Conservation (phyloP, 768 basidiomycete genomes). For the Leccinum fibrillosum region DNA sequence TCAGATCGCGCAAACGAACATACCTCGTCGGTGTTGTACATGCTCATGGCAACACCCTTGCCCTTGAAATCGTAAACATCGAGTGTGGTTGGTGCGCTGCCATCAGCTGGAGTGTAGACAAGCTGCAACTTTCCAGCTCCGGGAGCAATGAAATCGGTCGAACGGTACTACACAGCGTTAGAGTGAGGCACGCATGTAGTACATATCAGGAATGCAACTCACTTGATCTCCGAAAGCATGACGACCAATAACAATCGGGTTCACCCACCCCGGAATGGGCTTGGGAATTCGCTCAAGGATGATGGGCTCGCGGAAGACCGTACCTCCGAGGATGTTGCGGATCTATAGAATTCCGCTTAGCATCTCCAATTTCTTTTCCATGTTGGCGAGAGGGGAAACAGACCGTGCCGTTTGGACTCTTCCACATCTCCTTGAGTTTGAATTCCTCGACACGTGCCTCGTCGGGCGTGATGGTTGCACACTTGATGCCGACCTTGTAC, state of each 20-base stretch:
- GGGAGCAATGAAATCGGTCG: constrained; percentile 89
- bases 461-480: constrained; percentile 98
- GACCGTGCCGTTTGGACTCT: constrained; percentile 92
- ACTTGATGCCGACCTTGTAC: constrained; percentile 97
- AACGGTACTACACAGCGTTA: constrained; percentile 64
- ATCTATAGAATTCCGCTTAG: constrained; percentile 48
- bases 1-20: constrained; percentile 5
- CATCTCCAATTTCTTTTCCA: neutral
- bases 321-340: constrained; percentile 96
- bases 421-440: constrained; percentile 99
- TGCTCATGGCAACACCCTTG: constrained; percentile 88
- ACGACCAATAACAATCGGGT: constrained; percentile 94
- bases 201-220: constrained; percentile 17
- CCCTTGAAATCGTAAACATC: constrained; percentile 95
- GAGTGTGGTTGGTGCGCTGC: constrained; percentile 61
- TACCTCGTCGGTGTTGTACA: constrained; percentile 98
- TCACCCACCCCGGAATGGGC: constrained; percentile 94
- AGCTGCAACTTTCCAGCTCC: constrained; percentile 94
- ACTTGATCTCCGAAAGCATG: constrained; percentile 98
- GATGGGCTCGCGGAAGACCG: constrained; percentile 98
- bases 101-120: constrained; percentile 80
- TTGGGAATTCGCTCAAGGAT: constrained; percentile 87
- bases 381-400: constrained; percentile 26
- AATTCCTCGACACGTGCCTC: constrained; percentile 96
- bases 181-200: neutral